These are phyloP conservation scores for Nitzschia putrida DNA, from an alignment of 108 stramenopile species.

Conservation along the genomic window DNA sequence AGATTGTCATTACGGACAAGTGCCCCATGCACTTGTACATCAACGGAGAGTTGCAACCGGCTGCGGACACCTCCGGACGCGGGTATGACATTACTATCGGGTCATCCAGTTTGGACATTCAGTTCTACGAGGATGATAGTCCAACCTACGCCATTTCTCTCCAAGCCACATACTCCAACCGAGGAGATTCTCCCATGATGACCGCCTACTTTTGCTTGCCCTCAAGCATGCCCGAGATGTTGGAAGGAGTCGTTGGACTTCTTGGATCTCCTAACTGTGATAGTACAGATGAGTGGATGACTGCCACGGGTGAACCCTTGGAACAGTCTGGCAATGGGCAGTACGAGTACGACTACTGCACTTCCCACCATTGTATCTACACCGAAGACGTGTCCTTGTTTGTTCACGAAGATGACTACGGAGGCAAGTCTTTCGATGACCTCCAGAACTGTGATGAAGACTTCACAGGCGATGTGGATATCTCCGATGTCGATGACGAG, in stretches of 20 bases:
- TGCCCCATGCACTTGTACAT: background rate
- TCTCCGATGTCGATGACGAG: background rate
- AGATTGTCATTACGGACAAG: background rate
- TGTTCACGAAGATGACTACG: conserved; percentile 1
- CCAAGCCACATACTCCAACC: background rate
- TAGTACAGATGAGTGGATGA: conserved; percentile 10
- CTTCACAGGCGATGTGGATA: background rate
- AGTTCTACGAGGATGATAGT: background rate
- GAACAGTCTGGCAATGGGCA: background rate
- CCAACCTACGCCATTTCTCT: background rate
- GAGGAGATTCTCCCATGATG: background rate
- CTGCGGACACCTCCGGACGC: background rate
- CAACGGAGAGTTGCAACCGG: background rate
- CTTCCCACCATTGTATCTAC: conserved; percentile 3
- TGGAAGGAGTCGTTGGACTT: conserved; percentile 1
- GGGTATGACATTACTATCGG: background rate
- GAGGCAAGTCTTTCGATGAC: conserved; percentile 6
- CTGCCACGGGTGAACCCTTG: background rate
- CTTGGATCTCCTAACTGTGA: conserved; percentile 6
- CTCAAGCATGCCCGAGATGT: background rate
- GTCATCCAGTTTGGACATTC: background rate
- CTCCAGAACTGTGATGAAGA: background rate
- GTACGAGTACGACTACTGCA: background rate
- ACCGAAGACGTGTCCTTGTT: background rate
- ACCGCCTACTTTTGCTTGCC: conserved; percentile 1